A percentile compares a stretch with the other conserved stretches of the same genome.
Conservation (phyloP, 73 alveolate species). For the Paramecium primaurelia region DNA sequence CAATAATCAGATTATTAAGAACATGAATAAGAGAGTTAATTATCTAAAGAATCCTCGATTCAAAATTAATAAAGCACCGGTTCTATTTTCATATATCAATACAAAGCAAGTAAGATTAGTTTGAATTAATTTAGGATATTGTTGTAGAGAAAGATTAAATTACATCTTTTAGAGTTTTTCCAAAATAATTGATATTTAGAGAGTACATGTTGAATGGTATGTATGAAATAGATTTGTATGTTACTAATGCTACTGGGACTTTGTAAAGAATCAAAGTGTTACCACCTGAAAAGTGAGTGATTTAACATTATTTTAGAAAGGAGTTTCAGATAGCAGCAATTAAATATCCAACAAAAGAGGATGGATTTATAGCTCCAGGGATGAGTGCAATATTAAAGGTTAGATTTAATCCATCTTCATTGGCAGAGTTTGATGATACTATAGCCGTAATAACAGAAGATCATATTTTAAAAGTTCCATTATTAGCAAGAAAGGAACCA, state of each 20-base stretch:
- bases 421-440: slow-evolving; percentile 93
- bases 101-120: slow-evolving; percentile 42
- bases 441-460: slow-evolving; percentile 86
- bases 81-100: slow-evolving; percentile 65
- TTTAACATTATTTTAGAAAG: slow-evolving; percentile 52
- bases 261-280: slow-evolving; percentile 80
- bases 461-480: slow-evolving; percentile 88
- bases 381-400: slow-evolving; percentile 87
- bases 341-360: slow-evolving; percentile 82
- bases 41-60: slow-evolving; percentile 91
- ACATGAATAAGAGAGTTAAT: slow-evolving; percentile 93
- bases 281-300: slow-evolving; percentile 72
- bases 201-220: slow-evolving; percentile 90
- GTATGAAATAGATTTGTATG: slow-evolving; percentile 88
- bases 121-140: not conserved
- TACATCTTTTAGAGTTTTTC: slow-evolving; percentile 19
- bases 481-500: slow-evolving; percentile 92
- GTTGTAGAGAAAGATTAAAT: slow-evolving; percentile 8
- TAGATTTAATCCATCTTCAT: slow-evolving; percentile 85
- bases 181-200: slow-evolving; percentile 1
- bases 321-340: slow-evolving; percentile 81
- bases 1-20: slow-evolving; percentile 88
- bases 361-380: slow-evolving; percentile 92
- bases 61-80: slow-evolving; percentile 71
- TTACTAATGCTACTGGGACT: slow-evolving; percentile 83